Percentiles rank a stretch among this genome's conserved stretches.
Evolutionary conservation across 352 stramenopile genomes (phyloP).

Genomic region (Phytophthora macrochlamydospora): DNA sequence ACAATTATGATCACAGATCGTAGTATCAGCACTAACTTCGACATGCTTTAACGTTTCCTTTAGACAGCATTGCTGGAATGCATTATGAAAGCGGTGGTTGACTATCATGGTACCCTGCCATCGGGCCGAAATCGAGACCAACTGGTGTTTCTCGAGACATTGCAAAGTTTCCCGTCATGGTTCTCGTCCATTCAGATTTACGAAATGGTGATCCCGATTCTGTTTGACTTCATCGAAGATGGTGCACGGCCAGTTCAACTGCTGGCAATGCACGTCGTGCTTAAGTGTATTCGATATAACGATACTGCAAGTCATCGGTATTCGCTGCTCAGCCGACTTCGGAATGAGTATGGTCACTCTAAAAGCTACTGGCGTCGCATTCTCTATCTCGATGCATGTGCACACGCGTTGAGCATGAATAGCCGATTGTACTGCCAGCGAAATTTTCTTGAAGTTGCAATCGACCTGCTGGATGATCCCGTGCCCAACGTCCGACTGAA

Average conservation of each 20-base stretch:
- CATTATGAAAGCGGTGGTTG: slow-evolving; percentile 66
- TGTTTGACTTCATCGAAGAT: slow-evolving; percentile 83
- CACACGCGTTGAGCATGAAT: slow-evolving; percentile 65
- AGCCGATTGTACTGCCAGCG: slow-evolving; percentile 75
- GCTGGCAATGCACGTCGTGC: slow-evolving; percentile 62
- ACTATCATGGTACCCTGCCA: slow-evolving; percentile 76
- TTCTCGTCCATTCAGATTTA: slow-evolving; percentile 67
- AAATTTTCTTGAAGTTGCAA: slow-evolving; percentile 78
- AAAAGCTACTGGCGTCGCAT: slow-evolving; percentile 81
- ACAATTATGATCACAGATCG: neutral
- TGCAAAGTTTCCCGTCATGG: slow-evolving; percentile 66
- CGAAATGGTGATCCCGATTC: slow-evolving; percentile 74
- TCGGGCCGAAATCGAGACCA: slow-evolving; percentile 75
- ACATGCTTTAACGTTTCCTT: neutral
- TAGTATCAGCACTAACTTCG: neutral
- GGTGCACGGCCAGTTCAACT: slow-evolving; percentile 76
- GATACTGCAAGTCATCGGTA: slow-evolving; percentile 71
- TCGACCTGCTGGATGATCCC: slow-evolving; percentile 77
- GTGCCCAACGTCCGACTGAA: slow-evolving; percentile 83
- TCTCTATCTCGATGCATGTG: slow-evolving; percentile 74
- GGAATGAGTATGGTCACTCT: slow-evolving; percentile 72
- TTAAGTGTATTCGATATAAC: slow-evolving; percentile 74
- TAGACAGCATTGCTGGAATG: slow-evolving; percentile 59
- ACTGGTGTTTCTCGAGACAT: slow-evolving; percentile 63
- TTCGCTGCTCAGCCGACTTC: slow-evolving; percentile 67